phyloP scores from a whole-genome alignment of 352 stramenopile genomes.

The Globisporangium okanoganense region DNA sequence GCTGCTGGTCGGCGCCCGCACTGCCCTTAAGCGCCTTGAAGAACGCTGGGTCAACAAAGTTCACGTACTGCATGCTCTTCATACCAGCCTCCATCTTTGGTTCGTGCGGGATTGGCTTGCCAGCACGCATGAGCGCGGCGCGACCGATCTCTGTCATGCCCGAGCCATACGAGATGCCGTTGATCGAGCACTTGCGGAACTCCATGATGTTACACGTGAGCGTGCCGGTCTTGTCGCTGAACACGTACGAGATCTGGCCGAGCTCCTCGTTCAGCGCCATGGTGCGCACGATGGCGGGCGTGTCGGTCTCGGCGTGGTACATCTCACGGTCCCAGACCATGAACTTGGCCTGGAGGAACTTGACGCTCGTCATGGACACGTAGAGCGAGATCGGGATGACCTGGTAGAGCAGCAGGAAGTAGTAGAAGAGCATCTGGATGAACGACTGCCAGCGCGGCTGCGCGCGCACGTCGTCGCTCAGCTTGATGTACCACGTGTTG shows the following conservation, averaged over 20 bases:
- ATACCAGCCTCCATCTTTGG: slow-evolving; percentile 53
- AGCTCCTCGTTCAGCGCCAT: slow-evolving; percentile 92
- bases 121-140: slow-evolving; percentile 50
- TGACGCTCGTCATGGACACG: slow-evolving; percentile 89
- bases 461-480: slow-evolving; percentile 25
- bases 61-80: slow-evolving; percentile 64
- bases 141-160: slow-evolving; percentile 79
- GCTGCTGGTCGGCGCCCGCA: slow-evolving; percentile 34
- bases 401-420: slow-evolving; percentile 89
- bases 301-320: slow-evolving; percentile 92
- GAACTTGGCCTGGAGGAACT: slow-evolving; percentile 82
- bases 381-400: slow-evolving; percentile 94
- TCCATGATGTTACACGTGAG: slow-evolving; percentile 94
- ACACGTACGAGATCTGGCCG: slow-evolving; percentile 89
- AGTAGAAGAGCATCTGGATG: slow-evolving; percentile 91
- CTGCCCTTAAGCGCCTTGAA: slow-evolving; percentile 60
- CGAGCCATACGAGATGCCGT: slow-evolving; percentile 88
- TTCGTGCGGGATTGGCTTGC: slow-evolving; percentile 58
- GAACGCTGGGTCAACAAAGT: slow-evolving; percentile 69
- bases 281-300: slow-evolving; percentile 73
- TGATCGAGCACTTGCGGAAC: slow-evolving; percentile 93
- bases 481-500: slow-evolving; percentile 75
- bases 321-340: slow-evolving; percentile 89
- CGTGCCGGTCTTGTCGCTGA: slow-evolving; percentile 92
- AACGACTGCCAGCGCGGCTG: slow-evolving; percentile 50